Percentiles rank a stretch among this genome's conserved stretches.
Evolutionary conservation across 306 rosid species (phyloP).

Genomic region (Inga oerstediana): DNA sequence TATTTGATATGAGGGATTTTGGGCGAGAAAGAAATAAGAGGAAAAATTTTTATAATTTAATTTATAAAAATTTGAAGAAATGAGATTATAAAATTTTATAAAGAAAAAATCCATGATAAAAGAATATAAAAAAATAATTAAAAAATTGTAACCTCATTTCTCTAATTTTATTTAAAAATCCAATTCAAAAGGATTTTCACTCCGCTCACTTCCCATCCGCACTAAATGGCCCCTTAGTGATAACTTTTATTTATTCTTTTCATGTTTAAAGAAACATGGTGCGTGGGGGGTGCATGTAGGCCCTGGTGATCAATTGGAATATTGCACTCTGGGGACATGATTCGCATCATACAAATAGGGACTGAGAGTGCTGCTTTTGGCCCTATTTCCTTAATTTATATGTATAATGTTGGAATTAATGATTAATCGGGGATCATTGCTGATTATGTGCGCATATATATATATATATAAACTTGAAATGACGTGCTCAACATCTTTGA

Average conservation of each 20-base stretch:
- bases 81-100: no score
- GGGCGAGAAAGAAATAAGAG: no score
- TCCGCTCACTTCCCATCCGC: no score
- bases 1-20: rapidly evolving
- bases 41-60: no score
- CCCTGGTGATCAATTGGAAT: constrained; percentile 18
- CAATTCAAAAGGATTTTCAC: no score
- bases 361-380: constrained; percentile 5
- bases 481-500: background rate
- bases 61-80: no score
- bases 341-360: background rate
- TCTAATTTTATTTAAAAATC: no score
- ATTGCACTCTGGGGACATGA: constrained; percentile 16
- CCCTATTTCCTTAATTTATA: constrained; percentile 4
- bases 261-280: background rate
- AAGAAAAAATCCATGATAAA: no score
- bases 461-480: background rate
- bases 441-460: background rate
- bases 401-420: background rate
- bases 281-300: constrained; percentile 5
- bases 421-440: constrained; percentile 14
- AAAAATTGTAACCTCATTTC: no score
- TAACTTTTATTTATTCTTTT: constrained; percentile 5
- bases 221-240: background rate
- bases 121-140: no score